Evolutionary conservation across 371 early-diverging fungal species (phyloP).

Genomic region (Mucor indicus): DNA sequence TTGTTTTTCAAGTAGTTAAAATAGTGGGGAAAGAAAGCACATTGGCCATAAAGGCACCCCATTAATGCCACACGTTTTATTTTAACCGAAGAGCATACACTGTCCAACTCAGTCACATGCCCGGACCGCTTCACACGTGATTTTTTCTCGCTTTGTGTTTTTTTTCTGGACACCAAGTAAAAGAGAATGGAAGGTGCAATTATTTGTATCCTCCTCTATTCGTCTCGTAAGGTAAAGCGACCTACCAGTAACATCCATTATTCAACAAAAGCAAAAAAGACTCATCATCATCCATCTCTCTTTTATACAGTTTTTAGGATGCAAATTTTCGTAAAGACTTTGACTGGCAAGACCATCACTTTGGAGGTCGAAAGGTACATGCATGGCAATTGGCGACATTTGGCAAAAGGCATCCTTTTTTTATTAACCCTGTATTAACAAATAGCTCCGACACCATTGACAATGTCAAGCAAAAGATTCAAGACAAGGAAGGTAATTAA

Average conservation of each 20-base stretch:
- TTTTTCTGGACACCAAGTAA: slow-evolving; percentile 3
- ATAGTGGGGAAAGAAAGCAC: too few species aligned
- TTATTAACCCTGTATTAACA: slow-evolving; percentile 3
- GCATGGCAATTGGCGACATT: not conserved
- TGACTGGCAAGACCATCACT: slow-evolving; percentile 86
- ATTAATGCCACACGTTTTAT: too few species aligned
- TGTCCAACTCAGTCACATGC: too few species aligned
- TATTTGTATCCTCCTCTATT: slow-evolving; percentile 25
- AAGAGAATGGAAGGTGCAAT: slow-evolving; percentile 3
- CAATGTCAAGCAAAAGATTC: slow-evolving; percentile 97
- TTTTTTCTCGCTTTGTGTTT: too few species aligned
- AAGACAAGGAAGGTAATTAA: slow-evolving; percentile 82
- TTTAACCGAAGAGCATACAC: too few species aligned
- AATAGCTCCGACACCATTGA: slow-evolving; percentile 89
- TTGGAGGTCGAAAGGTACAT: slow-evolving; percentile 93
- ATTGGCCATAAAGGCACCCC: too few species aligned
- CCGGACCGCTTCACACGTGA: too few species aligned
- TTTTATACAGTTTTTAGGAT: slow-evolving; percentile 21
- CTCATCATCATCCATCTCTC: slow-evolving; percentile 17
- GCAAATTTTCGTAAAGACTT: slow-evolving; percentile 85
- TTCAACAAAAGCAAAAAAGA: too few species aligned
- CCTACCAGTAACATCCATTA: not conserved
- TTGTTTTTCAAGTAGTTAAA: too few species aligned
- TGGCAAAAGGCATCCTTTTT: not conserved
- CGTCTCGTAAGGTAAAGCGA: slow-evolving; percentile 24